Conservation (phyloP, 2,329 filamentous ascomycete genomes). For the Pseudogymnoascus sp. region DNA sequence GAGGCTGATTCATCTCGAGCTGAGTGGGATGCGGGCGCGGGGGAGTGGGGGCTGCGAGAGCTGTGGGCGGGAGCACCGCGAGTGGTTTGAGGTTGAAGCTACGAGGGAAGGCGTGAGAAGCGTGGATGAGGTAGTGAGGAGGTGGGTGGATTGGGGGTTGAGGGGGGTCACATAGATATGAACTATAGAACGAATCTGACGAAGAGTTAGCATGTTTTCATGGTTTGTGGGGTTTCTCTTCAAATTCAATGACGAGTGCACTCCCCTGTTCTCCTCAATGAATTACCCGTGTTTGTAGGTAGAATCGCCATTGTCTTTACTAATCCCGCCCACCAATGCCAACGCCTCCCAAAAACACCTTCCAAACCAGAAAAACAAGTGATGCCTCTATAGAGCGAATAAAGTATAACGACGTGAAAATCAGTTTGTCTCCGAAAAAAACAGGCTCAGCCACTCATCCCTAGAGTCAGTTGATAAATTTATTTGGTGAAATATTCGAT, state of each 20-base stretch:
- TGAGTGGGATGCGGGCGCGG: constrained; percentile 53
- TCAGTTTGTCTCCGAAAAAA: too few relatives aligned
- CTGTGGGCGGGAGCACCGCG: constrained; percentile 79
- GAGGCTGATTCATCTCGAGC: constrained; percentile 80
- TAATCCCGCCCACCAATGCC: too few relatives aligned
- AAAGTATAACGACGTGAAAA: too few relatives aligned
- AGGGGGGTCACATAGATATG: neutral
- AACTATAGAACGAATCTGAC: neutral
- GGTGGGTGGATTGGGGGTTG: constrained; percentile 72
- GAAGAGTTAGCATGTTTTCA: neutral
- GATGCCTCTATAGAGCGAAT: too few relatives aligned
- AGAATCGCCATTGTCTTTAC: too few relatives aligned
- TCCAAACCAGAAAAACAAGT: too few relatives aligned
- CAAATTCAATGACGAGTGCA: neutral
- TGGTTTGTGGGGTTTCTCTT: neutral
- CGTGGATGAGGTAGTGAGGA: constrained; percentile 66
- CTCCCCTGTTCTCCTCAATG: too few relatives aligned
- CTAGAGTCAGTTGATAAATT: too few relatives aligned
- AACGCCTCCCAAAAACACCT: too few relatives aligned
- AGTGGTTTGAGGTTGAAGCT: constrained; percentile 92
- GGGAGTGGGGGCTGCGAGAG: constrained; percentile 58
- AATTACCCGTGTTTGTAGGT: too few relatives aligned
- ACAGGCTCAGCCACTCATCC: too few relatives aligned
- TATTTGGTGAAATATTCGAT: too few relatives aligned
- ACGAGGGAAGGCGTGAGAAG: constrained; percentile 59